Base-by-base conservation (phyloP, 2,329 filamentous ascomycete species). In the Colletotrichum sp. region DNA sequence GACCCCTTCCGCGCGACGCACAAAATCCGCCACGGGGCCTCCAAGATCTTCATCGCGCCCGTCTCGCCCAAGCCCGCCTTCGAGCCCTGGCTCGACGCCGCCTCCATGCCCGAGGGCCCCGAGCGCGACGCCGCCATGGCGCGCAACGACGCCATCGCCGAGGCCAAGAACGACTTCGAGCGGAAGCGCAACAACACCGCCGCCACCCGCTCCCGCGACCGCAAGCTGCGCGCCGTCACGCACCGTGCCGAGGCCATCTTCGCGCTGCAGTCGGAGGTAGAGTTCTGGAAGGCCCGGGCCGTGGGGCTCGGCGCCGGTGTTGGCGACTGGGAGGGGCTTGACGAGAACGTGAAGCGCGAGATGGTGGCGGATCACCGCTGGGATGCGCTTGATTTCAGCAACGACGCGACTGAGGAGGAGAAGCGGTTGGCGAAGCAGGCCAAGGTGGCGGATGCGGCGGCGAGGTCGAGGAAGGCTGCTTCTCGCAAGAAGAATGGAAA, bases 111-210 rank as follows among this genome's bases (percentile, higher is more conserved):
- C 7, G 44, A 62, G 13, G 44, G 69, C 1, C 77, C 82, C 3
- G 77, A 80, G 25, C 76, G 64, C 0, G 62, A 62, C 7, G 52
- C 69, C 19, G 69, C 69, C 7, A 44, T 25, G 19, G 36, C 22
- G 36, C 71, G 75, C 8, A 82, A 82, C 72, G 83, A 85, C 67
- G 15, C 62, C 8, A 80, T 84, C 49, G 79, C 83, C 4, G 71
- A 72, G 5, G 67, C 78, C 25, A 77, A 78, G 11, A 80, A 82
- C 72, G 65, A 29, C 6, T 63, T 82, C 3, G 82, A 85, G 22
- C 80, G 82, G 3, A 73, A 80, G 57, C 79, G 85, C 6, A 87
- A 87, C 79, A 87, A 86, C 75, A 73, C 79, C 44, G 83, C 86
- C 1, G 86, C 86, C 29, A 84, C 83, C 77, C 83, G 85, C 69